A percentile compares a stretch with the other conserved stretches of the same genome.
Conservation (phyloP, 352 stramenopile species). For the Phytophthora citricola region DNA sequence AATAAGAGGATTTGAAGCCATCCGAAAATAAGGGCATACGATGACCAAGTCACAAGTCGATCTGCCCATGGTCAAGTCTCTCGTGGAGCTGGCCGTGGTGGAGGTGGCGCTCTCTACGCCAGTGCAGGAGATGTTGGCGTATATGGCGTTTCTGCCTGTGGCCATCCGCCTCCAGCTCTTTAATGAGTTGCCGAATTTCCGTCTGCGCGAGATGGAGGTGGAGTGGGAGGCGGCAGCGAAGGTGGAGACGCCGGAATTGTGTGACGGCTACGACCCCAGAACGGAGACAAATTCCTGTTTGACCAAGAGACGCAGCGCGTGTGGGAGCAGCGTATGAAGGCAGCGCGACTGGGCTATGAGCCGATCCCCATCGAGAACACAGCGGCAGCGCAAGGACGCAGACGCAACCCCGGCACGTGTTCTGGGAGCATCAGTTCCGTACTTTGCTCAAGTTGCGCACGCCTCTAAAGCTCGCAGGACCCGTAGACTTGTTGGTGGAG, state of each 20-base stretch:
- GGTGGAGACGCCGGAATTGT: slow-evolving; percentile 14
- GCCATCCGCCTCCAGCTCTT: slow-evolving; percentile 54
- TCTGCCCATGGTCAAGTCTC: slow-evolving; percentile 24
- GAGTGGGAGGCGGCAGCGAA: slow-evolving; percentile 35
- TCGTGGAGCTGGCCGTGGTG: slow-evolving; percentile 41
- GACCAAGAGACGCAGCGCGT: slow-evolving; percentile 45
- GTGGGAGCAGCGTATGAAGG: slow-evolving; percentile 38
- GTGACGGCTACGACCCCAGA: slow-evolving; percentile 27
- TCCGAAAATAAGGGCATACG: slow-evolving; percentile 18
- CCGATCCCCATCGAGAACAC: slow-evolving; percentile 24
- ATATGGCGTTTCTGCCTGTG: slow-evolving; percentile 51
- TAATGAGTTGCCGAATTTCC: slow-evolving; percentile 44
- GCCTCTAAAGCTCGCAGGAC: slow-evolving; percentile 5
- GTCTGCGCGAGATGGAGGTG: slow-evolving; percentile 59
- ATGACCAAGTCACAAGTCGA: slow-evolving; percentile 1
- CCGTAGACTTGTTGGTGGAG: slow-evolving; percentile 12
- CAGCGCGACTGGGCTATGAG: slow-evolving; percentile 16
- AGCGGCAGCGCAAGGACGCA: slow-evolving; percentile 17
- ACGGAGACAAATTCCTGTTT: slow-evolving; percentile 43
- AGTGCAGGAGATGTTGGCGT: slow-evolving; percentile 45
- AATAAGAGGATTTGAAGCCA: not conserved
- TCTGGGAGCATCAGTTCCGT: slow-evolving; percentile 72
- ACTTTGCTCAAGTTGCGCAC: slow-evolving; percentile 46
- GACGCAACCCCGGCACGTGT: slow-evolving; percentile 52
- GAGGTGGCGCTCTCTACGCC: slow-evolving; percentile 39